Conservation (phyloP, 2,329 filamentous ascomycete genomes). For the Ophiosphaerella narmari region DNA sequence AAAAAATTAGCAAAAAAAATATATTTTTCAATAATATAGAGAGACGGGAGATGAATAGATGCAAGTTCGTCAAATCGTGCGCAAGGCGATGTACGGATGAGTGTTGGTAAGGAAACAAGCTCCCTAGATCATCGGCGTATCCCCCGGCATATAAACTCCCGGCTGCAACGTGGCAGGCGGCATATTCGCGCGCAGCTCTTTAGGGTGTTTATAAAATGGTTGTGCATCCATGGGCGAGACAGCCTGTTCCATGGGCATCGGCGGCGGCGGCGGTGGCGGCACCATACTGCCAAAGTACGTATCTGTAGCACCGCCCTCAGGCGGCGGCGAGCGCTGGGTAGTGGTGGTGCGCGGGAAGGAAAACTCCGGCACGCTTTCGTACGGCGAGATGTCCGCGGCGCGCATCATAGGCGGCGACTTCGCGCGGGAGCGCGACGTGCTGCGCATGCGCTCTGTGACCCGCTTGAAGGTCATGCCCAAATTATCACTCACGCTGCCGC, state of each 20-base stretch:
- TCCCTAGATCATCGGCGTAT: slow-evolving; percentile 43
- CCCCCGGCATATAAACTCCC: slow-evolving; percentile 46
- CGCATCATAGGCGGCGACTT: slow-evolving; percentile 51
- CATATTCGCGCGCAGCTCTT: slow-evolving; percentile 57
- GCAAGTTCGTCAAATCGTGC: not conserved
- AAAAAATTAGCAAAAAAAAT: no score
- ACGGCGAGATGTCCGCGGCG: slow-evolving; percentile 42
- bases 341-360: slow-evolving; percentile 30
- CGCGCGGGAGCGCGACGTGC: slow-evolving; percentile 58
- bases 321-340: slow-evolving; percentile 29
- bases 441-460: slow-evolving; percentile 64
- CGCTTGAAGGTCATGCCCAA: slow-evolving; percentile 55
- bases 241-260: slow-evolving; percentile 47
- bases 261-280: slow-evolving; percentile 44
- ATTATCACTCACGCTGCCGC: slow-evolving; percentile 62
- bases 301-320: slow-evolving; percentile 12
- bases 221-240: slow-evolving; percentile 44
- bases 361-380: slow-evolving; percentile 50
- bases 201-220: slow-evolving; percentile 48
- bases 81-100: not conserved
- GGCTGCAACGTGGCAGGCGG: slow-evolving; percentile 52
- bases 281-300: slow-evolving; percentile 2
- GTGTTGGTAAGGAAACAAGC: not conserved
- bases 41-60: no score
- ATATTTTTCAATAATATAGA: no score